These are phyloP conservation scores for Aspergillus quadricinctus DNA, from an alignment of 2,329 filamentous ascomycete species.

Conservation along the genomic window DNA sequence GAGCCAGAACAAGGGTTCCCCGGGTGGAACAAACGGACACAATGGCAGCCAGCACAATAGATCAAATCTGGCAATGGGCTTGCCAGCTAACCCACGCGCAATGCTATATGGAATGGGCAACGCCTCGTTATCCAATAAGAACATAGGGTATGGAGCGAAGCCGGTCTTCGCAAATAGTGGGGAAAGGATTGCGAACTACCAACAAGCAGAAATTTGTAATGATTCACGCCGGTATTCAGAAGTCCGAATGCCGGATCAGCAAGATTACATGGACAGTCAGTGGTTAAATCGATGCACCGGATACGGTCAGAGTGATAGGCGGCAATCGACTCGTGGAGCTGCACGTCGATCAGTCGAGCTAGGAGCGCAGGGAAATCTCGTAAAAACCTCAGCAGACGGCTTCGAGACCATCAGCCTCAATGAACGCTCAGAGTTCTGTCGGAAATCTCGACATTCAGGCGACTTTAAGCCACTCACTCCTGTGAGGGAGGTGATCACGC, in stretches of 20 bases:
- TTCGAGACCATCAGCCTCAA: constrained; percentile 25
- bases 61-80: constrained; percentile 18
- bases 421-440: constrained; percentile 17
- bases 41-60: constrained; percentile 3
- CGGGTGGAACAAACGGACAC: constrained; percentile 1
- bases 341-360: constrained; percentile 7
- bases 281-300: constrained; percentile 10
- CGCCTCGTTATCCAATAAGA: constrained; percentile 9
- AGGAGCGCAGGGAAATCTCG: constrained; percentile 4
- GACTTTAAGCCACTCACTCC: constrained; percentile 18
- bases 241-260: constrained; percentile 6
- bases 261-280: constrained; percentile 12
- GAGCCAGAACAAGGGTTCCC: constrained; percentile 7
- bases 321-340: constrained; percentile 11
- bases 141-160: constrained; percentile 9
- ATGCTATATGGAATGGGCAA: constrained; percentile 25
- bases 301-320: constrained; percentile 4
- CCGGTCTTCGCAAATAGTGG: constrained; percentile 8
- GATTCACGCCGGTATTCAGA: constrained; percentile 1
- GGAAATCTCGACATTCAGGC: constrained; percentile 17
- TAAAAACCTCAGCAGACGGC: constrained; percentile 11
- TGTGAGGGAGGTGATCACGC: constrained; percentile 19
- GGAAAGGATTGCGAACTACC: constrained; percentile 5
- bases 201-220: constrained; percentile 3
- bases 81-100: constrained; percentile 35